Percentiles rank a stretch among this genome's conserved stretches.
These are phyloP conservation scores for Lignosus rhinocerotis DNA, from an alignment of 1,284 basidiomycete species.

Conservation along the genomic window DNA sequence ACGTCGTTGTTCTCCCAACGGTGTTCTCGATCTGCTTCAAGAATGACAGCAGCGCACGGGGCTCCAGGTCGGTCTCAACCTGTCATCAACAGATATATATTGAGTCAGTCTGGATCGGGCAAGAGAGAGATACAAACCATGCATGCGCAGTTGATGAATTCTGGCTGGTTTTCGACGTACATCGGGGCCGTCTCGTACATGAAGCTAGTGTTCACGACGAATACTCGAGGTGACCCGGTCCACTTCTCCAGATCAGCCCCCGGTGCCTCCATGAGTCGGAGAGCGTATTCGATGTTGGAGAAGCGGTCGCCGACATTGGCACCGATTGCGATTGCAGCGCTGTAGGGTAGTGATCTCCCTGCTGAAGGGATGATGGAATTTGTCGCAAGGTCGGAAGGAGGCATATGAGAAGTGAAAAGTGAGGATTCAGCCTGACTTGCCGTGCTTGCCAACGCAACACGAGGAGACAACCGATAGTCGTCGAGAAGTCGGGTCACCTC, in stretches of 20 bases:
- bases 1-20: conserved; percentile 83
- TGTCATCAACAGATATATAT: conserved; percentile 31
- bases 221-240: conserved; percentile 31
- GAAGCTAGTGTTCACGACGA: conserved; percentile 81
- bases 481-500: conserved; percentile 49
- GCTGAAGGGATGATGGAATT: background rate
- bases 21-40: conserved; percentile 76
- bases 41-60: conserved; percentile 61
- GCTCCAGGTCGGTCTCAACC: conserved; percentile 74
- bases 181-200: conserved; percentile 94
- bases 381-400: background rate
- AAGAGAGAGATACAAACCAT: conserved; percentile 53
- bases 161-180: conserved; percentile 91
- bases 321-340: conserved; percentile 79
- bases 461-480: conserved; percentile 32
- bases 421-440: background rate
- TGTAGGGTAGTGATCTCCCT: conserved; percentile 25
- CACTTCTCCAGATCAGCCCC: conserved; percentile 28
- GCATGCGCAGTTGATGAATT: conserved; percentile 90
- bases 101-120: background rate
- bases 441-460: background rate
- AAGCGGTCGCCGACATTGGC: conserved; percentile 91
- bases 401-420: background rate
- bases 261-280: conserved; percentile 58
- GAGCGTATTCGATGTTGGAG: conserved; percentile 78